phyloP scores from a whole-genome alignment of 2,329 filamentous ascomycete genomes.

The Fusarium sp. region DNA sequence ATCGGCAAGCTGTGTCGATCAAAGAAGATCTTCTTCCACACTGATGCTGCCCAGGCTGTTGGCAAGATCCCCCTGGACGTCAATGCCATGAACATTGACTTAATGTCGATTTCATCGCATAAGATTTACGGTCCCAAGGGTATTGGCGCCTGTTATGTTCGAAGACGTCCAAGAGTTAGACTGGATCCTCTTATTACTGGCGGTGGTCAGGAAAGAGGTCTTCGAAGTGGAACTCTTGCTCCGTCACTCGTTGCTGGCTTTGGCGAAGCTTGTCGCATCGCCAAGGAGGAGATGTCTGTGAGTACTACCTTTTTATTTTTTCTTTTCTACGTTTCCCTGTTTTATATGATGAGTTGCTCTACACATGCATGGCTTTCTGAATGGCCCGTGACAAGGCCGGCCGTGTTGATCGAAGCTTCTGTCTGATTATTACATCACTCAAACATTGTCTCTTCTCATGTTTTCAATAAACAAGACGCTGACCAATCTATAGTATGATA shows the following conservation, averaged over 20 bases:
- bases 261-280: conserved; percentile 93
- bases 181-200: conserved; percentile 96
- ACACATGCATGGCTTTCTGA: conserved; percentile 93
- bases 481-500: conserved; percentile 79
- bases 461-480: conserved; percentile 22
- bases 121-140: conserved; percentile 99
- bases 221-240: conserved; percentile 93
- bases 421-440: conserved; percentile 63
- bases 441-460: background rate
- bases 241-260: conserved; percentile 91
- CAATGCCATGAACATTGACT: conserved; percentile 96
- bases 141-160: conserved; percentile 95
- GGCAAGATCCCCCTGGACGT: conserved; percentile 98
- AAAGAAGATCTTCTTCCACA: conserved; percentile 98
- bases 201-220: conserved; percentile 93
- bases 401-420: conserved; percentile 74
- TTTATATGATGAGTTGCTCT: conserved; percentile 80
- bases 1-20: conserved; percentile 92
- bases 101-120: conserved; percentile 99
- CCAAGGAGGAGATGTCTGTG: conserved; percentile 90
- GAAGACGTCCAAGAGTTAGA: conserved; percentile 90
- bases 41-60: conserved; percentile 95
- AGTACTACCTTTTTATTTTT: conserved; percentile 54
- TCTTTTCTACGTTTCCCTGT: conserved; percentile 35
- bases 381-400: conserved; percentile 71